Evolutionary conservation across 2,329 filamentous ascomycete genomes (phyloP), one percentile per base, ranked within the genome.

Genomic region (Chaetomiaceae sp.): DNA sequence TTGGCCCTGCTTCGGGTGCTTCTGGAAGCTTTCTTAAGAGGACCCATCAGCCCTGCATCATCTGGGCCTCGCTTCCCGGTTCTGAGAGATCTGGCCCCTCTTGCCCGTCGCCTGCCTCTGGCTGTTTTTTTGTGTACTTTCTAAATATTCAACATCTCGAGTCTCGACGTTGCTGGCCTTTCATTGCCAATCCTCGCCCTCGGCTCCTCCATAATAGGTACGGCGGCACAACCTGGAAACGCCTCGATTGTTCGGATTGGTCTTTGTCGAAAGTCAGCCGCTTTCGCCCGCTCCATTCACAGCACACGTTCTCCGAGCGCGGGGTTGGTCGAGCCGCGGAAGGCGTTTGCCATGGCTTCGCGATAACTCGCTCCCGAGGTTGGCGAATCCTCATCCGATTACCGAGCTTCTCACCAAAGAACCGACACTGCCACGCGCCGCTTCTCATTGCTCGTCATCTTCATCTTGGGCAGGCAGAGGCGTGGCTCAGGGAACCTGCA

Each of bases 1-100:
- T n/a, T n/a, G n/a, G n/a, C n/a, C n/a, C 27, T 19, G 44, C 50
- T 60, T 60, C 60, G 59, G 51, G 59, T 56, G 53, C 54, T 58
- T 61, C 51, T 49, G 46, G 52, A 60, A 58, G 49, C 39, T 47
- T 55, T 55, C 44, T 52, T 40, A 53, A 53, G 25, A 53, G 51
- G 51, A 52, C 40, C 49, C 42, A 48, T 60, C 58, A 58, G 59
- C 57, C 58, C 61, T 60, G 60, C 57, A 44, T 36, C 38, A 46
- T 48, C 37, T 33, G 27, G 31, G 19, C 33, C 22, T 47, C 31
- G 44, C 44, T 27, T 27, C 33, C 27, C 12, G n/a, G 27, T 11
- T 31, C 27, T 12, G 9, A 7, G 43, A 34, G 31, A 37, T 27
- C 44, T 27, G 27, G 42, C 33, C 23, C 25, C n/a, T 22, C 15